phyloP scores from a whole-genome alignment of 768 basidiomycete species.

The Chiua virens region DNA sequence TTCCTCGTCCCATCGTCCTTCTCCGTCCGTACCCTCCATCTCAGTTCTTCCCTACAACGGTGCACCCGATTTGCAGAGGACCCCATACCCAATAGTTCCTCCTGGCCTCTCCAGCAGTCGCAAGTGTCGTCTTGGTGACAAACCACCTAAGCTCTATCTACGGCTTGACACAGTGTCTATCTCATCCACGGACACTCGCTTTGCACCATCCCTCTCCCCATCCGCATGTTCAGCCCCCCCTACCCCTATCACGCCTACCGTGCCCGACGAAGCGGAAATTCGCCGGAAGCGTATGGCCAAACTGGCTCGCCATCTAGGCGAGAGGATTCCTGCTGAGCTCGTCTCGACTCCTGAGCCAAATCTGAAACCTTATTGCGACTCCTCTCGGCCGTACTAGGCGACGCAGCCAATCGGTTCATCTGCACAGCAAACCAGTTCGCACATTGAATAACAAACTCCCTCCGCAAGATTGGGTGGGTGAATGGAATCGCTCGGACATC shows the following conservation, averaged over 20 bases:
- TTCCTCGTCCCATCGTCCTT: constrained; percentile 22
- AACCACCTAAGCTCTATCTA: constrained; percentile 21
- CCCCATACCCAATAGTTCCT: constrained; percentile 3
- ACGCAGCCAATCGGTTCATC: constrained; percentile 19
- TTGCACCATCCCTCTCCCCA: constrained; percentile 9
- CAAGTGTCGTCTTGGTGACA: constrained; percentile 11
- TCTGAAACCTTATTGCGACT: not conserved
- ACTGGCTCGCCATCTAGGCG: constrained; percentile 55
- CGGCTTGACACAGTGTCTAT: constrained; percentile 19
- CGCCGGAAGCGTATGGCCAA: constrained; percentile 57
- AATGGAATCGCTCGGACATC: constrained; percentile 42
- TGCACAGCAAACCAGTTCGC: not conserved
- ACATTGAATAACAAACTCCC: not conserved
- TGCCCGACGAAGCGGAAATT: constrained; percentile 31
- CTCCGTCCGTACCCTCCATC: not conserved
- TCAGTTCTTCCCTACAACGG: constrained; percentile 1
- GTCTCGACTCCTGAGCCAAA: constrained; percentile 34
- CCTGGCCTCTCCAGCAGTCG: constrained; percentile 21
- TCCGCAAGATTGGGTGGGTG: constrained; percentile 35
- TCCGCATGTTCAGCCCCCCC: constrained; percentile 15
- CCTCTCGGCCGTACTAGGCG: not conserved
- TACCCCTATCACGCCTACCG: constrained; percentile 19
- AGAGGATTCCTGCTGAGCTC: constrained; percentile 57
- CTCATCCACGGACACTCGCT: constrained; percentile 9
- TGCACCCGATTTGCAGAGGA: constrained; percentile 1